These are phyloP conservation scores for Penstemon eatonii DNA, from an alignment of 257 asterid genomes.

Conservation along the genomic window DNA sequence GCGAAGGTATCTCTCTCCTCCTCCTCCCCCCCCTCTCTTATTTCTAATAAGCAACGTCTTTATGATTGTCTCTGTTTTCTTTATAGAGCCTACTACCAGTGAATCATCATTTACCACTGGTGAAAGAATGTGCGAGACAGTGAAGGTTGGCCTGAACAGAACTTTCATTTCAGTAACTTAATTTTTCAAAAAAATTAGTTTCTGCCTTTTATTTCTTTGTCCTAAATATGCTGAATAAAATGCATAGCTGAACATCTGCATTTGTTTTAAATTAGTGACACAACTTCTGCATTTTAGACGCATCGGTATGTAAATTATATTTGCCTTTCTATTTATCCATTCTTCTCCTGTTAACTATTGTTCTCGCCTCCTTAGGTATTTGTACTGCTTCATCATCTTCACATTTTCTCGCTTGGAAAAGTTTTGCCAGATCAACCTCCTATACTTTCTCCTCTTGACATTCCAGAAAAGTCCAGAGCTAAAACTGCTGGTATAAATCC, in stretches of 20 bases:
- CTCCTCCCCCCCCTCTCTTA: not conserved
- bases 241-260: slow-evolving; percentile 24
- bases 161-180: slow-evolving; percentile 21
- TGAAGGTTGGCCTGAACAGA: slow-evolving; percentile 62
- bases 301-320: slow-evolving; percentile 8
- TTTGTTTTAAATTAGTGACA: slow-evolving; percentile 6
- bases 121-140: slow-evolving; percentile 80
- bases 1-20: slow-evolving; percentile 49
- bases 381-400: slow-evolving; percentile 86
- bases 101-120: slow-evolving; percentile 83
- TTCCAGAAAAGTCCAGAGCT: slow-evolving; percentile 66
- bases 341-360: slow-evolving; percentile 20
- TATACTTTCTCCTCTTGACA: slow-evolving; percentile 47
- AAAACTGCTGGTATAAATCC: slow-evolving; percentile 60
- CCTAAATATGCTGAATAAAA: slow-evolving; percentile 18
- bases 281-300: not conserved
- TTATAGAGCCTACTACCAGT: slow-evolving; percentile 46
- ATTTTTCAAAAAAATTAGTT: slow-evolving; percentile 16
- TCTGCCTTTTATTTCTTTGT: slow-evolving; percentile 18
- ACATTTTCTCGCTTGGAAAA: slow-evolving; percentile 68
- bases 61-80: slow-evolving; percentile 24
- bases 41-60: slow-evolving; percentile 21
- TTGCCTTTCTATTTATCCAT: slow-evolving; percentile 7
- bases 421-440: slow-evolving; percentile 89
- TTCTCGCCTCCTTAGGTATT: slow-evolving; percentile 54